Evolutionary conservation across 768 basidiomycete species (phyloP), one percentile per base, ranked within the genome.

Genomic region (Dioszegia crocea): DNA sequence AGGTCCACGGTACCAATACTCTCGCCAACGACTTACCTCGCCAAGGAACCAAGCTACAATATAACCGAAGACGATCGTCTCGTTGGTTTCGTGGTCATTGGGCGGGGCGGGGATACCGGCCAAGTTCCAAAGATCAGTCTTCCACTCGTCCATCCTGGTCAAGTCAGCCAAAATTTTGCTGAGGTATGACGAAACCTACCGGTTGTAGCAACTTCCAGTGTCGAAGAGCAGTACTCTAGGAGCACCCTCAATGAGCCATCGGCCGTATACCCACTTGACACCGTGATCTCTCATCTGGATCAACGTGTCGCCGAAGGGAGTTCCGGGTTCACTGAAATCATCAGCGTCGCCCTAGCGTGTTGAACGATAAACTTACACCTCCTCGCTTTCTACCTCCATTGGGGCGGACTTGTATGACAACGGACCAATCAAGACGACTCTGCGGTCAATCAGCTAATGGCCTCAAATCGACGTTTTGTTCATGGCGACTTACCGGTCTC

Each of bases 21-120:
- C 23, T 9, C 21, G 24, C 3, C 2, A 10, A 6, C 23, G 3
- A 24, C 87, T 63, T 59, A 91, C 91, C 81, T 99, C 94, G 68
- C 94, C 94, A n/a, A 99, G 83, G 82, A 99, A 98, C 94, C 96
- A 99, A 5, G 94, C 92, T 52, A 94, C 89, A 63, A 99, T 85
- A 77, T 99, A 99, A 14, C 94, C 94, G 79, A 98, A 93, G 55
- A 97, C 81, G 76, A 99, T 92, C 23, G 93, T 88, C 74, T 99
- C 94, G 81, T 99, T 99, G 23, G 96, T 99, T 78, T 99, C 94
- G 73, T 88, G 87, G 77, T 99, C 94, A 68, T 89, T 89, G 1
- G 92, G 90, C 17, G 96, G 96, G 44, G 89, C 89, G 5, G 96
- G 96, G 60, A 99, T 99, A 46, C 94, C 96, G 10, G 96, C 94